These are phyloP conservation scores for Aspergillus spinulosporus DNA, from an alignment of 2,329 filamentous ascomycete genomes.

Conservation along the genomic window DNA sequence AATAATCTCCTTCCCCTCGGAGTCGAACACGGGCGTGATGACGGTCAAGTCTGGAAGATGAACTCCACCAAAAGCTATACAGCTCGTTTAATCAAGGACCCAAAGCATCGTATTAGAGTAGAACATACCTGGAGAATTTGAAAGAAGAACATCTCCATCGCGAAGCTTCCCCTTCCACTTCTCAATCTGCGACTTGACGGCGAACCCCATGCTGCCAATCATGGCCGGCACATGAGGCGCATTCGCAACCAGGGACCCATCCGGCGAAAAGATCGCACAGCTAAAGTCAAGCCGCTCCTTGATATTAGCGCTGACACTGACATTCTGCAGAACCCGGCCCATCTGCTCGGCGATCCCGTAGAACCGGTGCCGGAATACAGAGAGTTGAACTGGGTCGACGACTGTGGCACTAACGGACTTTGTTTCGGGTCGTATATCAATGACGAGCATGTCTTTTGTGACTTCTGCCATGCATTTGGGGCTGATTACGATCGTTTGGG, in stretches of 20 bases:
- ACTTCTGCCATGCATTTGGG: slow-evolving; percentile 72
- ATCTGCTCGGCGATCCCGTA: slow-evolving; percentile 64
- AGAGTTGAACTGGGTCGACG: slow-evolving; percentile 53
- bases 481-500: slow-evolving; percentile 85
- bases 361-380: slow-evolving; percentile 58
- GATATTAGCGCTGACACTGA: slow-evolving; percentile 65
- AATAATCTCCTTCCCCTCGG: slow-evolving; percentile 62
- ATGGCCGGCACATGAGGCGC: slow-evolving; percentile 82
- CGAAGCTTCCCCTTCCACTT: slow-evolving; percentile 79
- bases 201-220: slow-evolving; percentile 79
- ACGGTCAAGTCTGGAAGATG: slow-evolving; percentile 83
- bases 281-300: slow-evolving; percentile 86
- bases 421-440: slow-evolving; percentile 67
- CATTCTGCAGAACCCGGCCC: slow-evolving; percentile 59
- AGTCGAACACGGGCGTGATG: slow-evolving; percentile 74
- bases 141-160: slow-evolving; percentile 76
- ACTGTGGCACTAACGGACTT: slow-evolving; percentile 17
- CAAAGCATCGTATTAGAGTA: no score
- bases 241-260: slow-evolving; percentile 60
- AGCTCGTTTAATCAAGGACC: no score
- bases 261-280: slow-evolving; percentile 75
- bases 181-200: slow-evolving; percentile 72
- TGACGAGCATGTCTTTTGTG: slow-evolving; percentile 82
- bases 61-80: slow-evolving; percentile 62
- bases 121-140: slow-evolving; percentile 70